Evolutionary conservation across 2,329 filamentous ascomycete genomes (phyloP).

Genomic region (Diatrype stigma): DNA sequence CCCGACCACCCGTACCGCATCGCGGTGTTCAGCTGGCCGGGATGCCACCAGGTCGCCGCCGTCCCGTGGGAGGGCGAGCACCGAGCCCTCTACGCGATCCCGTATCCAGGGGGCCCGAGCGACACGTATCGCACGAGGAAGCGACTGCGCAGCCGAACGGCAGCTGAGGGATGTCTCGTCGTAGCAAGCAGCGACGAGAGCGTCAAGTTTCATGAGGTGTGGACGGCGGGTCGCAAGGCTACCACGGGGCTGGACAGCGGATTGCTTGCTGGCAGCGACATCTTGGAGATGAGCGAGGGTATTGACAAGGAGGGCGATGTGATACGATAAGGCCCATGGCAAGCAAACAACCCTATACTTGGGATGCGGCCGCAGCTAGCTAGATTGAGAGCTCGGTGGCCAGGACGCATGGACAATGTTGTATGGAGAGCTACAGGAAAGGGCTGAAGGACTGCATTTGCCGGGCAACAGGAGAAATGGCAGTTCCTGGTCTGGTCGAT

Average conservation of each 20-base stretch:
- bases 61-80: constrained; percentile 80
- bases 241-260: constrained; percentile 49
- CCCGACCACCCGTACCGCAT: constrained; percentile 86
- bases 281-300: constrained; percentile 76
- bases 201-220: constrained; percentile 94
- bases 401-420: neutral
- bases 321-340: constrained; percentile 54
- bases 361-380: no score
- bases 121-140: constrained; percentile 46
- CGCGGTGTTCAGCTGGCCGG: constrained; percentile 91
- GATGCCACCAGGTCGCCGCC: constrained; percentile 77
- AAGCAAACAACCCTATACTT: neutral
- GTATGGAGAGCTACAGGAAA: neutral
- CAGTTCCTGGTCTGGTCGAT: no score
- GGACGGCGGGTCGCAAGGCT: constrained; percentile 61
- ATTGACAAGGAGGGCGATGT: constrained; percentile 70
- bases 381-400: no score
- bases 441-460: neutral
- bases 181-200: constrained; percentile 88
- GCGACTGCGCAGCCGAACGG: constrained; percentile 45
- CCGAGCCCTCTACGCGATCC: constrained; percentile 80
- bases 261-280: constrained; percentile 75
- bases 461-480: no score
- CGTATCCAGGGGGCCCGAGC: constrained; percentile 60
- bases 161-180: constrained; percentile 77